Evolutionary conservation across 2,329 filamentous ascomycete genomes (phyloP).

Genomic region (Colletotrichum eleusines): DNA sequence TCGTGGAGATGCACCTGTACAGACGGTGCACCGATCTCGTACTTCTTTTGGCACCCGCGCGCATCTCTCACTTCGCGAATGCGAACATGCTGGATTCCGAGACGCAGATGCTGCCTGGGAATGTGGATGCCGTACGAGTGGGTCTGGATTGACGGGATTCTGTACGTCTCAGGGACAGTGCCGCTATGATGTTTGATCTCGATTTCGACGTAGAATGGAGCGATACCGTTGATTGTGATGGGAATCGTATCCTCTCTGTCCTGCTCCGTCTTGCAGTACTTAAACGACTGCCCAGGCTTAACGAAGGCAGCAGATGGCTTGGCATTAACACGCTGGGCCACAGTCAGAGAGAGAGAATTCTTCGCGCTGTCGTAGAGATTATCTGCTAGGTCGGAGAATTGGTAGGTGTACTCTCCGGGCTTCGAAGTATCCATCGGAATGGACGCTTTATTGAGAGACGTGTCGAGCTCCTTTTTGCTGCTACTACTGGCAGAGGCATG

Average conservation of each 20-base stretch:
- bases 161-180: slow-evolving; percentile 82
- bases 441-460: slow-evolving; percentile 79
- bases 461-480: slow-evolving; percentile 77
- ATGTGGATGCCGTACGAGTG: slow-evolving; percentile 84
- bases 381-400: slow-evolving; percentile 85
- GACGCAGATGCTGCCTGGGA: slow-evolving; percentile 83
- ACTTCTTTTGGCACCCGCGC: slow-evolving; percentile 85
- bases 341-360: slow-evolving; percentile 73
- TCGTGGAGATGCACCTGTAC: slow-evolving; percentile 95
- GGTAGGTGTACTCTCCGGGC: slow-evolving; percentile 87
- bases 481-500: slow-evolving; percentile 11
- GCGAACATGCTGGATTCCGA: slow-evolving; percentile 89
- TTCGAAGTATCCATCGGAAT: slow-evolving; percentile 88
- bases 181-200: slow-evolving; percentile 93
- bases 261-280: slow-evolving; percentile 90
- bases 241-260: slow-evolving; percentile 88
- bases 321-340: slow-evolving; percentile 87
- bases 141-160: slow-evolving; percentile 81
- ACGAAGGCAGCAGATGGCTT: slow-evolving; percentile 85
- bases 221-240: slow-evolving; percentile 82
- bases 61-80: slow-evolving; percentile 92
- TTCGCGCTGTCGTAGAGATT: slow-evolving; percentile 84
- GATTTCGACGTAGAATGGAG: slow-evolving; percentile 91
- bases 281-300: slow-evolving; percentile 92
- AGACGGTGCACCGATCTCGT: slow-evolving; percentile 76